A percentile compares a stretch with the other conserved stretches of the same genome.
These are phyloP conservation scores for Mrakia frigida DNA, from an alignment of 768 basidiomycete genomes.

Conservation along the genomic window DNA sequence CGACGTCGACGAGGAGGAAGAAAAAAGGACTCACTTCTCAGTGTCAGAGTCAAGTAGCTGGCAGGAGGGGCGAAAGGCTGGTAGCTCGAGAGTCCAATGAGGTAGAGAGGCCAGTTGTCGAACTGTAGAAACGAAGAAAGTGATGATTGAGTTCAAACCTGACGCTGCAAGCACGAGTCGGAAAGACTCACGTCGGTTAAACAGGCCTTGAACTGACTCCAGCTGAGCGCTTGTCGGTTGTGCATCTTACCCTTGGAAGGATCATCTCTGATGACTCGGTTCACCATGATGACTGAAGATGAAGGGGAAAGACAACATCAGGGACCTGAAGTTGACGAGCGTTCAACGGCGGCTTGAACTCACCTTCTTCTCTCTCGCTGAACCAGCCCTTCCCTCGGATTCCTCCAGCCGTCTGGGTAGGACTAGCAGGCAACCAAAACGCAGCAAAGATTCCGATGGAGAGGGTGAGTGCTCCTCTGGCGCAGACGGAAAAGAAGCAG, in stretches of 20 bases:
- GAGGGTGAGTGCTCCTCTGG: too few relatives aligned
- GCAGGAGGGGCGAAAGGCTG: slow-evolving; percentile 54
- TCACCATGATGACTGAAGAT: slow-evolving; percentile 26
- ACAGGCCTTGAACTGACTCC: too few relatives aligned
- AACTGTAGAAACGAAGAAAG: too few relatives aligned
- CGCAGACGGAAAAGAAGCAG: too few relatives aligned
- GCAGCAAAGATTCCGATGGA: too few relatives aligned
- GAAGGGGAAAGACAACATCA: neutral
- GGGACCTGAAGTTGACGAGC: neutral
- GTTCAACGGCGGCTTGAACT: too few relatives aligned
- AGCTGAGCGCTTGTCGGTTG: slow-evolving; percentile 38
- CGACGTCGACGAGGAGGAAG: too few relatives aligned
- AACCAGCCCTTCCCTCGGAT: slow-evolving; percentile 64
- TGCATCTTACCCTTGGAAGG: slow-evolving; percentile 48
- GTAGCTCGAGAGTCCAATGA: slow-evolving; percentile 42
- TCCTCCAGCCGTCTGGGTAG: slow-evolving; percentile 61
- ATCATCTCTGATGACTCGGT: slow-evolving; percentile 32
- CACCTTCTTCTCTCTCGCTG: slow-evolving; percentile 60
- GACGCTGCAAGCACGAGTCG: too few relatives aligned
- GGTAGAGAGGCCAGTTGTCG: slow-evolving; percentile 63
- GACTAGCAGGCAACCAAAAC: slow-evolving; percentile 55
- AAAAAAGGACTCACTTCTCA: too few relatives aligned
- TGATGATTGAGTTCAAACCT: too few relatives aligned
- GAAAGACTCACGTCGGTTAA: too few relatives aligned
- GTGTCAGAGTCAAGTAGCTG: slow-evolving; percentile 56